Conservation (phyloP, 2,329 filamentous ascomycete genomes). For the Pseudocercospora cruenta region DNA sequence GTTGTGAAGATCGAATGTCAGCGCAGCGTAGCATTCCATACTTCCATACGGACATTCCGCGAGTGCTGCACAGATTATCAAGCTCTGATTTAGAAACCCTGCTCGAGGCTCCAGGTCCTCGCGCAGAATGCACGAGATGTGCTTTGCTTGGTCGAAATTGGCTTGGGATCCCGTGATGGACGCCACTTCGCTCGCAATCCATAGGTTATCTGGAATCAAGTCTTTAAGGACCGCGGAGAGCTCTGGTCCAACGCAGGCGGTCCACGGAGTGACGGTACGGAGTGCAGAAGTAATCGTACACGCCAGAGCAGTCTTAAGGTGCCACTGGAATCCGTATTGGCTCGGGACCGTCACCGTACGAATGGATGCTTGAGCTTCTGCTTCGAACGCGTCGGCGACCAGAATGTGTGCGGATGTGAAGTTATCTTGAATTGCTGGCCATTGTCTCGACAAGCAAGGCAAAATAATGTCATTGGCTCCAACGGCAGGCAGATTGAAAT, state of each 20-base stretch:
- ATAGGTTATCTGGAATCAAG: conserved; percentile 8
- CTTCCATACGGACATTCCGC: background rate
- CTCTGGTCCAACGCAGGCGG: conserved; percentile 10
- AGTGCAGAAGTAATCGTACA: background rate
- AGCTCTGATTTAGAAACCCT: conserved; percentile 4
- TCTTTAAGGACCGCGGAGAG: conserved; percentile 12
- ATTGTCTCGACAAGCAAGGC: conserved; percentile 13
- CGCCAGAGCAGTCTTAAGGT: background rate
- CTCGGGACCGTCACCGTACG: conserved; percentile 11
- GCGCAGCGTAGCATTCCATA: background rate
- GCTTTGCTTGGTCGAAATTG: background rate
- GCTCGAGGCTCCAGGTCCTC: conserved; percentile 13
- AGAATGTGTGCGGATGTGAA: conserved; percentile 7
- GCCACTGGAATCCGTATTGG: background rate
- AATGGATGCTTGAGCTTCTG: conserved; percentile 12
- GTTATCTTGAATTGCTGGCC: conserved; percentile 10
- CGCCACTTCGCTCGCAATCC: conserved; percentile 14
- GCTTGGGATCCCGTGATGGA: conserved; percentile 12
- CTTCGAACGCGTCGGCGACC: conserved; percentile 3
- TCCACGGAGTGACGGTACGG: background rate
- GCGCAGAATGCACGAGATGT: conserved; percentile 13
- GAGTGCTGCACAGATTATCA: background rate
- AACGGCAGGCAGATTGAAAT: background rate
- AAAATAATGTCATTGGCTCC: background rate
- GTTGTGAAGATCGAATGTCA: background rate